A percentile compares a stretch with the other conserved stretches of the same genome.
These are phyloP conservation scores for Trichosporon inkin DNA, from an alignment of 1,284 basidiomycete species.

Conservation along the genomic window DNA sequence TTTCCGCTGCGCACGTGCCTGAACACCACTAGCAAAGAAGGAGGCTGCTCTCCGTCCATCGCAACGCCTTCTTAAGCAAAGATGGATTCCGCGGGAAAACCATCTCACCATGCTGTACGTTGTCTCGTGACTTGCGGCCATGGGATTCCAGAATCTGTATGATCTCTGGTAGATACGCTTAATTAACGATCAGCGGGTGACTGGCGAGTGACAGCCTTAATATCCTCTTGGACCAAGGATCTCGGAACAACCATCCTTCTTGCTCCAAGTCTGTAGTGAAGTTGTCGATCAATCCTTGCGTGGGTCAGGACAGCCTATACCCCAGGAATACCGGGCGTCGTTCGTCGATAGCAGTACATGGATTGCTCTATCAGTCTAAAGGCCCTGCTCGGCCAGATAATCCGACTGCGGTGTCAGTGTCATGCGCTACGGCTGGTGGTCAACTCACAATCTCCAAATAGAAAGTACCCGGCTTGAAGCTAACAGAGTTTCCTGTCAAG, in stretches of 20 bases:
- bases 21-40: background rate
- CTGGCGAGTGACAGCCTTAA: no score
- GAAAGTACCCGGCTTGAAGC: constrained; percentile 82
- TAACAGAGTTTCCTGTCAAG: constrained; percentile 79
- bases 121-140: no score
- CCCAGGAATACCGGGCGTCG: background rate
- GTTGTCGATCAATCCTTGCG: background rate
- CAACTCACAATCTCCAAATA: constrained; percentile 66
- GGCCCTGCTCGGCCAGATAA: constrained; percentile 47
- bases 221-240: no score
- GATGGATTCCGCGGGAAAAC: background rate
- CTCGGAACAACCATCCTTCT: no score
- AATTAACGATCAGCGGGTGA: no score
- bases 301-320: background rate
- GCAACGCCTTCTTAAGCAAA: no score
- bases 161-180: no score
- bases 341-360: background rate
- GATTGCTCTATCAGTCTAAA: constrained; percentile 23
- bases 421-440: background rate
- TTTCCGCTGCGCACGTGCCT: background rate
- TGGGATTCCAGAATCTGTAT: no score
- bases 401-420: constrained; percentile 37
- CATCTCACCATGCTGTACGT: no score
- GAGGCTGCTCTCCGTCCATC: no score
- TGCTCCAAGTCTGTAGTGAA: no score